phyloP scores from a whole-genome alignment of 106 monocot genomes.

The Dendrobium chrysotoxum region DNA sequence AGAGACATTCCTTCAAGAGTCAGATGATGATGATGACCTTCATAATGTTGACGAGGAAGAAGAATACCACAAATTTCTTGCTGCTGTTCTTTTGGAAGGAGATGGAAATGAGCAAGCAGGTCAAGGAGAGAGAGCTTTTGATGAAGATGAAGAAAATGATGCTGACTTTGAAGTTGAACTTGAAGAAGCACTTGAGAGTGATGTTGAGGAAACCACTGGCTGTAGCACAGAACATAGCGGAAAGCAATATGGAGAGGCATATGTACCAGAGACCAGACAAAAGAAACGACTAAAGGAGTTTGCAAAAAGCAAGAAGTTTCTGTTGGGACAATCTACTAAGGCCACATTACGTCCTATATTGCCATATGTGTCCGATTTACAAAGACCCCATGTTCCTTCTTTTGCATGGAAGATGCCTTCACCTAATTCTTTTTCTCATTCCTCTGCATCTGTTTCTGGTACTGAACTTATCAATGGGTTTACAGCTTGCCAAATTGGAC shows the following conservation, averaged over 20 bases:
- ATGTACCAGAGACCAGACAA: constrained; percentile 63
- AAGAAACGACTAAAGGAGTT: constrained; percentile 45
- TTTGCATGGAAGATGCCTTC: constrained; percentile 20
- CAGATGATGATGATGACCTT: constrained; percentile 65
- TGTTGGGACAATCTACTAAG: constrained; percentile 27
- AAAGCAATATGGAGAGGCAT: constrained; percentile 16
- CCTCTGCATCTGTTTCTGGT: constrained; percentile 12
- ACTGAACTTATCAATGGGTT: constrained; percentile 44
- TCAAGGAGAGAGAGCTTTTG: constrained; percentile 33
- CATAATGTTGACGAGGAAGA: constrained; percentile 80
- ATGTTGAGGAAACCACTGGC: constrained; percentile 47
- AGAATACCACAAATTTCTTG: constrained; percentile 87
- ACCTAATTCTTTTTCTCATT: constrained; percentile 20
- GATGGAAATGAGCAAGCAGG: constrained; percentile 15
- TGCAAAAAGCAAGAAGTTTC: constrained; percentile 23
- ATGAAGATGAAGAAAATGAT: constrained; percentile 97
- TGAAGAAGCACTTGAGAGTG: constrained; percentile 87
- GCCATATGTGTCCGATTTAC: constrained; percentile 40
- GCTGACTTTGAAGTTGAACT: constrained; percentile 88
- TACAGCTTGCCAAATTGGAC: constrained; percentile 64
- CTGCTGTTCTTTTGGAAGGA: constrained; percentile 56
- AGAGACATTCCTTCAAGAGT: constrained; percentile 92
- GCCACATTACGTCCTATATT: constrained; percentile 57
- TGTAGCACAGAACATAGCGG: constrained; percentile 6
- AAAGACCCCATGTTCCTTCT: constrained; percentile 12